Evolutionary conservation across 2,329 filamentous ascomycete genomes (phyloP), one percentile per base, ranked within the genome.

Genomic region (Westerdykella aurantiaca): DNA sequence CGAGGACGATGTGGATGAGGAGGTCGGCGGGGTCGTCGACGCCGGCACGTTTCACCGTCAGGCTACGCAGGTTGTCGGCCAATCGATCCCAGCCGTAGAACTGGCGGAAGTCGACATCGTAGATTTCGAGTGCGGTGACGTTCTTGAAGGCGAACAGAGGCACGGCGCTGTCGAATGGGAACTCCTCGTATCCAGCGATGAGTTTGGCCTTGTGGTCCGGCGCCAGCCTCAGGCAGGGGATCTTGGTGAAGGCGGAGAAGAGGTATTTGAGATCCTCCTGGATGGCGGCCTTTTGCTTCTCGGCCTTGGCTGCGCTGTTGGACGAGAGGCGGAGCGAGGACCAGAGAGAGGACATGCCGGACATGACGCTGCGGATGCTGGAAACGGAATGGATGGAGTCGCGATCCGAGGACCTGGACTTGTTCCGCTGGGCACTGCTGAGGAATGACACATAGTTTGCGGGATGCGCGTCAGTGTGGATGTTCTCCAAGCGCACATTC

Each of bases 121-220:
- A 90, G 42, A 98, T 87, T 67, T 98, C 93, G 51, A 98, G 76
- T 17, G 88, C 86, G 69, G 91, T 91, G 42, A 97, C 74, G 56
- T 97, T 98, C 72, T 98, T 97, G 79, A 98, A 97, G 7, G 87
- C 86, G 66, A 95, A 85, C n/a, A 98, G 76, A 16, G 93, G 93
- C 23, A 98, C 93, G 16, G 93, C 93, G 18, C 88, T 95, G 68
- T 98, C 93, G 67, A 97, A 96, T 2, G 93, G 93, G 55, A 97
- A 98, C 68, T 96, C 91, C 68, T 98, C 93, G 63, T 93, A 97
- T 22, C 91, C 91, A 53, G 84, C 80, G 55, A 98, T 96, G 48
- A 96, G 74, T 42, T 86, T 83, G 39, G 91, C 90, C 54, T 88
- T 86, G 74, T 89, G 90, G 68, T 98, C 93, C n/a, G 90, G 90